These are phyloP conservation scores for Zasmidium citrigriseum DNA, from an alignment of 2,329 filamentous ascomycete species.

Conservation along the genomic window DNA sequence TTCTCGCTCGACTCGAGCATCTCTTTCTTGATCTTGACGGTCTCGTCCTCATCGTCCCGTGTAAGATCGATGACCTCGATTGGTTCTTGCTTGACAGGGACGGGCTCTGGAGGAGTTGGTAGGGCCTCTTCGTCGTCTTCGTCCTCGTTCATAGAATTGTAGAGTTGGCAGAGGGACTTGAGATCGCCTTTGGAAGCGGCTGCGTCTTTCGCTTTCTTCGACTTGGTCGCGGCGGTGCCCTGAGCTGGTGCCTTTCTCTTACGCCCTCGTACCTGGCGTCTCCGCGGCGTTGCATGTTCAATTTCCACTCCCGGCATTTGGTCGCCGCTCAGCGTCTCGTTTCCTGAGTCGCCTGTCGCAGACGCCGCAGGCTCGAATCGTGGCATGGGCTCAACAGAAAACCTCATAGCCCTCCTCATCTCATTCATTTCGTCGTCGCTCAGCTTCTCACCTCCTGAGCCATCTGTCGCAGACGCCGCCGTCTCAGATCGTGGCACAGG, in stretches of 20 bases:
- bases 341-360: too few species aligned
- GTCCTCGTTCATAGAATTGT: background rate
- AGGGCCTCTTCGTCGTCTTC: background rate
- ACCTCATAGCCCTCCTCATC: too few species aligned
- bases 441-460: too few species aligned
- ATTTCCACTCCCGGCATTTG: background rate
- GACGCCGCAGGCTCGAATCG: too few species aligned
- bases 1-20: background rate
- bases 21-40: background rate
- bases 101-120: too few species aligned
- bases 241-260: background rate
- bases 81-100: background rate
- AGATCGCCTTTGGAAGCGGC: too few species aligned
- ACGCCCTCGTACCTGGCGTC: background rate
- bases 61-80: background rate
- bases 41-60: background rate
- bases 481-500: too few species aligned
- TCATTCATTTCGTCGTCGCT: too few species aligned
- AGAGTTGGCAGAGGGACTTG: too few species aligned
- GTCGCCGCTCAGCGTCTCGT: background rate
- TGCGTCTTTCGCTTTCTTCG: background rate
- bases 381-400: too few species aligned
- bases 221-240: background rate
- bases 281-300: background rate
- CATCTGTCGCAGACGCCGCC: too few species aligned